phyloP scores from a whole-genome alignment of 306 rosid species.

The Neltuma alba region DNA sequence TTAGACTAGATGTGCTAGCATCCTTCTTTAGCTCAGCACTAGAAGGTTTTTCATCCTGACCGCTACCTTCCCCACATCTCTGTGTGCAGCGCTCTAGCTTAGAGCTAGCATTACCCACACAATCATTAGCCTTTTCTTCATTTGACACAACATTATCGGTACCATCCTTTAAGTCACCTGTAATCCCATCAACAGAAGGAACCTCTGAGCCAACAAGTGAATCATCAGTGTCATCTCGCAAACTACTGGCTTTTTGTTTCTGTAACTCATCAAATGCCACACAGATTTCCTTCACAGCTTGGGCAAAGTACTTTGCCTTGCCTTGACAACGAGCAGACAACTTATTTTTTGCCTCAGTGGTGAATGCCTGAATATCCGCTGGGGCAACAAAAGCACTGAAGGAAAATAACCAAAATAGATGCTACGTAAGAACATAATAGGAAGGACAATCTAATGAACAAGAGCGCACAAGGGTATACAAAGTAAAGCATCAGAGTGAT shows the following conservation, averaged over 20 bases:
- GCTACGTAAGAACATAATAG: conserved; percentile 30
- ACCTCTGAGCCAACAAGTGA: conserved; percentile 65
- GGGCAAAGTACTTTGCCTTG: conserved; percentile 75
- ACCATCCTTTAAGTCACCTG: conserved; percentile 55
- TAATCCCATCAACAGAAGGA: conserved; percentile 59
- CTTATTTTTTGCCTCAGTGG: conserved; percentile 69
- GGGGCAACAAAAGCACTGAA: conserved; percentile 95
- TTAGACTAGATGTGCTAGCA: conserved; percentile 40
- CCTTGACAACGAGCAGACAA: conserved; percentile 73
- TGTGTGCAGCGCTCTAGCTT: conserved; percentile 64
- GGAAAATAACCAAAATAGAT: conserved; percentile 32
- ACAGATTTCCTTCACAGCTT: conserved; percentile 93
- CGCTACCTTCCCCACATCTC: conserved; percentile 54
- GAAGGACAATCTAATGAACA: conserved; percentile 27
- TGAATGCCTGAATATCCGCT: conserved; percentile 83
- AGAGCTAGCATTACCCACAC: conserved; percentile 45
- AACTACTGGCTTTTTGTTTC: conserved; percentile 61
- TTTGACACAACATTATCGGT: conserved; percentile 43
- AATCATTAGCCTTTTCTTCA: conserved; percentile 44
- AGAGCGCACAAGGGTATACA: conserved; percentile 18
- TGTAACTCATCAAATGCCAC: conserved; percentile 79
- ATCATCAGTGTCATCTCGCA: conserved; percentile 63
- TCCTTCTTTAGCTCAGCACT: conserved; percentile 46
- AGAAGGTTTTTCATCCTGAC: conserved; percentile 51
- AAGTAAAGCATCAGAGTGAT: conserved; percentile 20